These are phyloP conservation scores for Lumnitzera racemosa DNA, from an alignment of 345 rosid species.

Conservation along the genomic window DNA sequence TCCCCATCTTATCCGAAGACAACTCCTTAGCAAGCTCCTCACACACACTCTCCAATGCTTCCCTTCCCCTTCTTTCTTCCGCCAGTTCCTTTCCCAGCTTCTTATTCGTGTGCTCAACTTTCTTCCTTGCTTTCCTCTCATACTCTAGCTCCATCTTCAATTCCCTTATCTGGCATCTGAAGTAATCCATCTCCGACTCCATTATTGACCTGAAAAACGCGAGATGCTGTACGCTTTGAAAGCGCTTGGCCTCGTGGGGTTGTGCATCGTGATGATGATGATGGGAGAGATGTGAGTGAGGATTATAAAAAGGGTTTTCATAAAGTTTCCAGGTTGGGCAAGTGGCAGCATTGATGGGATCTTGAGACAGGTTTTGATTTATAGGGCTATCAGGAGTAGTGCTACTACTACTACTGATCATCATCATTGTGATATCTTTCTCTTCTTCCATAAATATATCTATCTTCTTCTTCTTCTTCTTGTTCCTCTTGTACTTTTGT, in stretches of 20 bases:
- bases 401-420: conserved; percentile 23
- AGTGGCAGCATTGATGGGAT: conserved; percentile 33
- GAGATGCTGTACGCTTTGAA: conserved; percentile 33
- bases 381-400: conserved; percentile 16
- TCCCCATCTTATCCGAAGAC: conserved; percentile 35
- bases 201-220: conserved; percentile 40
- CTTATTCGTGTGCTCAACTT: conserved; percentile 49
- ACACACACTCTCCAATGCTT: conserved; percentile 48
- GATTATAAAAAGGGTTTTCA: conserved; percentile 56
- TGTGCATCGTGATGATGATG: conserved; percentile 18
- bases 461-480: conserved; percentile 1
- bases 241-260: neutral
- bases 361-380: conserved; percentile 16
- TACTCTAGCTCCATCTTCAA: conserved; percentile 65
- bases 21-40: conserved; percentile 54
- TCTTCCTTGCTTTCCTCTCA: conserved; percentile 58
- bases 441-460: conserved; percentile 20
- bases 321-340: conserved; percentile 35
- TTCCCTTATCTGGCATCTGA: conserved; percentile 46
- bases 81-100: conserved; percentile 58
- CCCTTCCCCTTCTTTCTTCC: conserved; percentile 57
- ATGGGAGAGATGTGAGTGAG: conserved; percentile 10
- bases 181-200: conserved; percentile 45
- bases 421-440: conserved; percentile 21
- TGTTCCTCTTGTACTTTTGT: conserved; percentile 14